Evolutionary conservation across 2,329 filamentous ascomycete species (phyloP).

Genomic region (Biscogniauxia sp.): DNA sequence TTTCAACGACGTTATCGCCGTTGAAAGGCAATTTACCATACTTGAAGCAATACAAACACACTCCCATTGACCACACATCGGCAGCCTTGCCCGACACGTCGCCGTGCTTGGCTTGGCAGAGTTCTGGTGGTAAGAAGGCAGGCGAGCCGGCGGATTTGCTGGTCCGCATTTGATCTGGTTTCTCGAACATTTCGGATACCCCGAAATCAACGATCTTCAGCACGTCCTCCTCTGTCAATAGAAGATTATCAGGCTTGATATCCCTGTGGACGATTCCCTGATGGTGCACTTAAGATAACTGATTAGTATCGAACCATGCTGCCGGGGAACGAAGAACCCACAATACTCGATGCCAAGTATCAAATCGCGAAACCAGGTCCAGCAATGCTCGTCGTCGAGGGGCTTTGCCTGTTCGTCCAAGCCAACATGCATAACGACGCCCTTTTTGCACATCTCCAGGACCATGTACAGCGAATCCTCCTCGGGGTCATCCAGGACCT

Average conservation of each 20-base stretch:
- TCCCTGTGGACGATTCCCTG: conserved; percentile 95
- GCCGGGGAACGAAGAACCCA: conserved; percentile 42
- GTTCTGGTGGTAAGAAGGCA: conserved; percentile 88
- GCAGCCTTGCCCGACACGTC: conserved; percentile 85
- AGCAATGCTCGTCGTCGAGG: conserved; percentile 77
- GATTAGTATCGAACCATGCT: not conserved
- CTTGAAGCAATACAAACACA: conserved; percentile 87
- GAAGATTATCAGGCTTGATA: conserved; percentile 95
- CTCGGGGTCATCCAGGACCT: conserved; percentile 92
- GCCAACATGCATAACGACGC: conserved; percentile 93
- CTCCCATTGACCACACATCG: conserved; percentile 98
- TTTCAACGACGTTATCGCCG: conserved; percentile 72
- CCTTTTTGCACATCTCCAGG: conserved; percentile 97
- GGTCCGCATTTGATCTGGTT: conserved; percentile 78
- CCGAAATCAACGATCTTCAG: conserved; percentile 98
- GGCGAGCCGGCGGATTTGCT: conserved; percentile 92
- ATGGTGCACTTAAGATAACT: conserved; percentile 65
- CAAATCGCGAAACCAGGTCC: conserved; percentile 92
- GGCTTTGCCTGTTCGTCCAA: conserved; percentile 80
- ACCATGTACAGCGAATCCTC: conserved; percentile 99
- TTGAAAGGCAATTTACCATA: conserved; percentile 90
- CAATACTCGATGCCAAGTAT: conserved; percentile 92
- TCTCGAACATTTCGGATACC: conserved; percentile 98
- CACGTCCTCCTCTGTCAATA: conserved; percentile 87
- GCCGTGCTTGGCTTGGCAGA: conserved; percentile 83